Evolutionary conservation across 2,329 filamentous ascomycete genomes (phyloP).

Genomic region (Albifimbria verrucaria): DNA sequence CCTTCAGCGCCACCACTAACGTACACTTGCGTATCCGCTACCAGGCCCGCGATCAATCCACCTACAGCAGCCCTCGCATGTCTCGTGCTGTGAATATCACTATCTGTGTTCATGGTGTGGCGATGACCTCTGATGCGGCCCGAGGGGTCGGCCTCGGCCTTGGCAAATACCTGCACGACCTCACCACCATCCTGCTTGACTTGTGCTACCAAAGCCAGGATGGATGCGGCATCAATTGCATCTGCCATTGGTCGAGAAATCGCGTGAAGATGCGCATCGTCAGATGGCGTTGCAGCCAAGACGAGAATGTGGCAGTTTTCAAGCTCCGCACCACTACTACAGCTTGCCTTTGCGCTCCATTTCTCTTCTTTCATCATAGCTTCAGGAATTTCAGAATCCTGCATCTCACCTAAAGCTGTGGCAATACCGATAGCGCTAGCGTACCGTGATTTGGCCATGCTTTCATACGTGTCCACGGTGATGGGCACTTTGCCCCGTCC

Average conservation of each 20-base stretch:
- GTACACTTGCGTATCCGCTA: constrained; percentile 6
- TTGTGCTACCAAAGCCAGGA: constrained; percentile 1
- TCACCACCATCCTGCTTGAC: constrained; percentile 4
- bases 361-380: neutral
- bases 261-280: neutral
- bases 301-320: constrained; percentile 8
- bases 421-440: constrained; percentile 7
- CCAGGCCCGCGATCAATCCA: constrained; percentile 5
- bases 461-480: constrained; percentile 8
- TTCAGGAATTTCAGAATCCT: neutral
- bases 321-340: constrained; percentile 7
- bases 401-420: constrained; percentile 3
- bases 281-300: constrained; percentile 2
- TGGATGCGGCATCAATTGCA: constrained; percentile 5
- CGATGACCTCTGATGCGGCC: constrained; percentile 3
- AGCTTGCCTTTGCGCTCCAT: constrained; percentile 8
- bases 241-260: constrained; percentile 6
- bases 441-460: constrained; percentile 8
- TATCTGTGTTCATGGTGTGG: constrained; percentile 9
- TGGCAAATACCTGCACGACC: constrained; percentile 7
- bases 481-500: constrained; percentile 5
- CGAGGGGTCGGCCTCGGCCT: constrained; percentile 7
- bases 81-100: constrained; percentile 8
- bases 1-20: constrained; percentile 7
- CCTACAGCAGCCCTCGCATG: constrained; percentile 8